Percentiles rank a stretch among this genome's conserved stretches.
Conservation (phyloP, 2,329 filamentous ascomycete genomes). For the Trichoderma arundinaceum region DNA sequence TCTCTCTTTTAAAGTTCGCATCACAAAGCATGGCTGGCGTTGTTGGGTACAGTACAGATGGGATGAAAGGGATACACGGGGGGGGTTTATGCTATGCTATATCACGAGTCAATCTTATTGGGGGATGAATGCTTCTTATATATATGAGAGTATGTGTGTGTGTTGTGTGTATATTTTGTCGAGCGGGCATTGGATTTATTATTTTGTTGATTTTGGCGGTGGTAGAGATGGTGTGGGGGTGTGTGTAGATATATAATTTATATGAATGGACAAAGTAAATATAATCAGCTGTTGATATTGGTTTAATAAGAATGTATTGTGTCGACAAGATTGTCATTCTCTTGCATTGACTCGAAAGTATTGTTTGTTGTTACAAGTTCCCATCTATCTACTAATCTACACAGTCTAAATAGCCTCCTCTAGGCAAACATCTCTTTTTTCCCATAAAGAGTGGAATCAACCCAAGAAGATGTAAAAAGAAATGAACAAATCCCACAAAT, state of each 20-base stretch:
- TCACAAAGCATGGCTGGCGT: slow-evolving; percentile 25
- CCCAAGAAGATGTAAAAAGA: not conserved
- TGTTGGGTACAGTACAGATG: slow-evolving; percentile 16
- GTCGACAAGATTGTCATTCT: no score
- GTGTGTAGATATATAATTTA: no score
- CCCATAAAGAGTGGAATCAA: not conserved
- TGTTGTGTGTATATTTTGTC: not conserved
- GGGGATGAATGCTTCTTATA: slow-evolving; percentile 8
- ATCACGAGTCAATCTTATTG: slow-evolving; percentile 2
- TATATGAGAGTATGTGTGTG: not conserved
- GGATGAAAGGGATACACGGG: slow-evolving; percentile 5
- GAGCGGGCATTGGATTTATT: not conserved
- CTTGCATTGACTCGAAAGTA: not conserved
- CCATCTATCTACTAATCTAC: not conserved
- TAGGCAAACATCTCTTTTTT: not conserved
- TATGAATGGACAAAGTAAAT: not conserved
- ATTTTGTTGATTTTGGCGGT: not conserved
- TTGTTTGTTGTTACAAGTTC: not conserved
- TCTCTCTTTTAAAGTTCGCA: not conserved
- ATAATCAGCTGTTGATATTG: no score
- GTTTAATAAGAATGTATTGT: no score
- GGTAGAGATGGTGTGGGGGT: no score
- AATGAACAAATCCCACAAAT: no score
- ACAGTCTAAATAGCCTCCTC: not conserved
- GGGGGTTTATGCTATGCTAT: not conserved